Base-by-base conservation (phyloP, 441 rosid species). In the Populus hybrid region DNA sequence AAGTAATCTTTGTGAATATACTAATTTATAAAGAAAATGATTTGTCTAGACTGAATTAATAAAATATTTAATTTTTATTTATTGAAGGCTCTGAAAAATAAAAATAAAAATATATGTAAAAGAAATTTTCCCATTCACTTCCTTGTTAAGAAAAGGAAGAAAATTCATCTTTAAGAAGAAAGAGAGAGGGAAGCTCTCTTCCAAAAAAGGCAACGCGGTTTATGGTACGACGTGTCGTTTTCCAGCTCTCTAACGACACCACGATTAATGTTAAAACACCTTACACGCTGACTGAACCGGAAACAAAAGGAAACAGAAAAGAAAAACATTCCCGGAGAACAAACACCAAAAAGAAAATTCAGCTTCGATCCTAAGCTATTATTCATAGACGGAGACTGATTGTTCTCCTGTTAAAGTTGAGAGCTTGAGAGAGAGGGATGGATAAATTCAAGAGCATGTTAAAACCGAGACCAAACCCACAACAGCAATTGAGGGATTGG, bases 401-500 rank as follows among this genome's bases (percentile, higher is more conserved):
- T 57, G 63, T 2, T 19, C 63, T 7, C 63, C 21, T 57, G 63
- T 57, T 19, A 57, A 57, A 2, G 23, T 19, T 19, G 53, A 69
- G 72, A 10, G 72, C 14, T 67, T 14, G 19, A 67, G 70, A 24
- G 24, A 64, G 63, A 4, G 35, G 9, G 30, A 90, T 90, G 93
- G 90, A 90, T 81, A 90, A 79, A 79, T 81, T 87, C 79, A 87
- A 80, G 90, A 86, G 84, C 69, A 80, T 90, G 24, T 85, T 91
- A 69, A 89, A 88, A 84, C 91, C 92, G 18, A 91, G 88, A 76
- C 76, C 91, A 40, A 91, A 91, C 80, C 97, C 94, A 0, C 94
- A 92, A 67, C 89, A 87, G 84, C 88, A 82, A 42, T 79, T 92
- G 78, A 87, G 94, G 75, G 95, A 92, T 83, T 92, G 95, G 97